These are phyloP conservation scores for Wallacemonas sp. DNA, from an alignment of 208 protist genomes.

Conservation along the genomic window DNA sequence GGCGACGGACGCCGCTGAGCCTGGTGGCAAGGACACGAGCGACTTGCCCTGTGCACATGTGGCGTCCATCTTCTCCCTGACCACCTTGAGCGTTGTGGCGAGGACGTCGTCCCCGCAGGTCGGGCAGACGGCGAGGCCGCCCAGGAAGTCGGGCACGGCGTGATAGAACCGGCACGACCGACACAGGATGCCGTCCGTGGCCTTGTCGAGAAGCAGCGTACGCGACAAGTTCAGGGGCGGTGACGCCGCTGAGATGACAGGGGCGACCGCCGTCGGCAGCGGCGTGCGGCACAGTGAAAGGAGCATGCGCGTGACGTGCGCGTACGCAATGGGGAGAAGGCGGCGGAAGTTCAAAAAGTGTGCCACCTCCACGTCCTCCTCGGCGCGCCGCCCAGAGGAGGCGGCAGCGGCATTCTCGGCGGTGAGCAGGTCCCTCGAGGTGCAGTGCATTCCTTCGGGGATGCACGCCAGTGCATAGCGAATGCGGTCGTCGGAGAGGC, in stretches of 20 bases:
- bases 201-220: constrained; percentile 31
- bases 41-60: background rate
- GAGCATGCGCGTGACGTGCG: constrained; percentile 71
- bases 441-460: constrained; percentile 67
- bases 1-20: background rate
- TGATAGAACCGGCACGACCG: constrained; percentile 68
- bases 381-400: background rate
- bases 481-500: constrained; percentile 50
- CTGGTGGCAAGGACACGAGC: constrained; percentile 20
- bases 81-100: constrained; percentile 22
- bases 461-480: constrained; percentile 56
- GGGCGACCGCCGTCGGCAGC: constrained; percentile 17
- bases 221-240: constrained; percentile 37
- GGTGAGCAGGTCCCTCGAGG: constrained; percentile 43
- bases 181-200: constrained; percentile 62
- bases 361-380: constrained; percentile 24
- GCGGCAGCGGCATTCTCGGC: constrained; percentile 9
- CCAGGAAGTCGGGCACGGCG: constrained; percentile 53
- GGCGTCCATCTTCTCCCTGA: constrained; percentile 26
- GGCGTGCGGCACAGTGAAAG: constrained; percentile 53
- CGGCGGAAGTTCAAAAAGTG: constrained; percentile 85
- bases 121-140: constrained; percentile 53
- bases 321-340: constrained; percentile 69
- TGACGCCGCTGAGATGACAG: background rate
- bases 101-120: constrained; percentile 64